These are phyloP conservation scores for Metschnikowia continentalis DNA, from an alignment of 805 yeast species.

Conservation along the genomic window DNA sequence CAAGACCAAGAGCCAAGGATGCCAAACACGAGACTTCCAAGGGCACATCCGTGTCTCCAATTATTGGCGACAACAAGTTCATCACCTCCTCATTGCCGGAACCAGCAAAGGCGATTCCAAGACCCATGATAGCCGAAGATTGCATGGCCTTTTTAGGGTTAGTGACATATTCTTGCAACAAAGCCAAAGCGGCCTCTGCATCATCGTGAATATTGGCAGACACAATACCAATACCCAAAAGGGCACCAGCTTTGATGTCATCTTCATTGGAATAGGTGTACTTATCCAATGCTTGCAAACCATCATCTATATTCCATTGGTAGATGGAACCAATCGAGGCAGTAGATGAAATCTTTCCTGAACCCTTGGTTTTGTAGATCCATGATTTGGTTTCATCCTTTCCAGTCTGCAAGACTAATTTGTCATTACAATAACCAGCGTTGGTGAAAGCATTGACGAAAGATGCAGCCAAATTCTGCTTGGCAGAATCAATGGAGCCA, in stretches of 20 bases:
- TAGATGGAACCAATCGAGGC: constrained; percentile 87
- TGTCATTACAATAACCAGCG: constrained; percentile 87
- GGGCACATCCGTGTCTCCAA: constrained; percentile 69
- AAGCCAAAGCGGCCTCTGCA: constrained; percentile 84
- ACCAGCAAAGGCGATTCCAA: constrained; percentile 94
- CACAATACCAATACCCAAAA: constrained; percentile 89
- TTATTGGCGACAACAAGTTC: constrained; percentile 72
- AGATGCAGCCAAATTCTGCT: constrained; percentile 91
- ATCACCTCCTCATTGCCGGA: constrained; percentile 81
- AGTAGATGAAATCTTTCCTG: constrained; percentile 87
- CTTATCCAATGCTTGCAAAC: constrained; percentile 84
- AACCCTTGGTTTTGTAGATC: constrained; percentile 89
- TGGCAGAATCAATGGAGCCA: constrained; percentile 72
- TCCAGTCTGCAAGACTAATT: constrained; percentile 54
- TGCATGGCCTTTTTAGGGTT: constrained; percentile 61
- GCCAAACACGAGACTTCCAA: constrained; percentile 82
- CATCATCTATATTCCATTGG: constrained; percentile 89
- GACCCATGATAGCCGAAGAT: constrained; percentile 81
- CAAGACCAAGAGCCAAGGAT: constrained; percentile 88
- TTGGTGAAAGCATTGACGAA: constrained; percentile 90
- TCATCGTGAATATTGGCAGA: constrained; percentile 94
- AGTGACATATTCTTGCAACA: constrained; percentile 77
- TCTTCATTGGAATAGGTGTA: constrained; percentile 81
- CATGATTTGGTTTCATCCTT: constrained; percentile 71
- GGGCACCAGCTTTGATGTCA: constrained; percentile 92